Evolutionary conservation across 495 filamentous ascomycete species (phyloP).

Genomic region (Arthonia radiata): DNA sequence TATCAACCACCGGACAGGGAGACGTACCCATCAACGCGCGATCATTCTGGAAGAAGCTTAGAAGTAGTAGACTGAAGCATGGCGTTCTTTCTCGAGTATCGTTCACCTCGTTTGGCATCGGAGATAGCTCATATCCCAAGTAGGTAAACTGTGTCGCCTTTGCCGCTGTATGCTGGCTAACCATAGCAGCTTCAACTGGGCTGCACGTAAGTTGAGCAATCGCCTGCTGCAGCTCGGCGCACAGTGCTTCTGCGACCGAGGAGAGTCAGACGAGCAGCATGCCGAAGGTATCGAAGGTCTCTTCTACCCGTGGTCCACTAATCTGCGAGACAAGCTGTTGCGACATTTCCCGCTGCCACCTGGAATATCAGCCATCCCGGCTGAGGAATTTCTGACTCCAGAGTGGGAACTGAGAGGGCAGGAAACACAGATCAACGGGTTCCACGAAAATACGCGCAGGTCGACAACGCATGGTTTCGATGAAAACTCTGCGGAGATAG

Average conservation of each 20-base stretch:
- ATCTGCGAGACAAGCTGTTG: constrained; percentile 38
- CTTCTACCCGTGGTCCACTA: constrained; percentile 53
- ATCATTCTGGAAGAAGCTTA: constrained; percentile 63
- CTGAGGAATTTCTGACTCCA: constrained; percentile 50
- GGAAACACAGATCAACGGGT: too few species aligned
- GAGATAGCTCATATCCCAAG: constrained; percentile 86
- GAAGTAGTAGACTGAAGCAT: constrained; percentile 48
- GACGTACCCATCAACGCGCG: constrained; percentile 63
- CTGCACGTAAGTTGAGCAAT: constrained; percentile 64
- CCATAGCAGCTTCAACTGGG: constrained; percentile 62
- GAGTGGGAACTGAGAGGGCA: constrained; percentile 38
- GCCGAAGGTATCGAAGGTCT: constrained; percentile 74
- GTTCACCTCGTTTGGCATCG: constrained; percentile 74
- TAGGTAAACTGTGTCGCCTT: constrained; percentile 13
- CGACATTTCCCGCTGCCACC: constrained; percentile 40
- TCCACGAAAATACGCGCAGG: constrained; percentile 3
- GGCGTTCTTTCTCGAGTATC: constrained; percentile 38
- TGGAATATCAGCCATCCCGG: constrained; percentile 42
- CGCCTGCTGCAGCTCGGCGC: constrained; percentile 71
- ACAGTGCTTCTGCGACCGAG: constrained; percentile 44
- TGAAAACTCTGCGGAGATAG: constrained; percentile 9
- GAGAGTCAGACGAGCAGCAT: constrained; percentile 83
- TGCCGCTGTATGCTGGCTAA: constrained; percentile 4
- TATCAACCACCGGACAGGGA: constrained; percentile 88
- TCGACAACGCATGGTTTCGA: constrained; percentile 14